Evolutionary conservation across 1,284 basidiomycete species (phyloP), one percentile per base, ranked within the genome.

Genomic region (Leccinum ambiguum): DNA sequence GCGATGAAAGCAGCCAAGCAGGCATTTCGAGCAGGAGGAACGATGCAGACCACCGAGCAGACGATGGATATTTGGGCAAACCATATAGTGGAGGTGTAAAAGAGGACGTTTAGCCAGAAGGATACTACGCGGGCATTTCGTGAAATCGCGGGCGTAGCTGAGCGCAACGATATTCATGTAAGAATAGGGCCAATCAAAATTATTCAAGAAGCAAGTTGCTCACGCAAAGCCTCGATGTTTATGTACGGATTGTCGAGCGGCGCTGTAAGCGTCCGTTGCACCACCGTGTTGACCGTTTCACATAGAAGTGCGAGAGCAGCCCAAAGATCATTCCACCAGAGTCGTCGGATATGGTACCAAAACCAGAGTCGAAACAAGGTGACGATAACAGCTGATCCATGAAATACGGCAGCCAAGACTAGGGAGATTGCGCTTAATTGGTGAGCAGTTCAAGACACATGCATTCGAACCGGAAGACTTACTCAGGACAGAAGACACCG

Each of bases 281-380:
- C 5, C 50, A 65, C 65, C 63, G 65, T 59, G 39, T 66, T 68
- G 45, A 68, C 53, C 1, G 56, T 54, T 53, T 74, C 66, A 30
- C 65, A 65, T 18, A 65, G 2, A 13, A 75, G 64, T 4, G 72
- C 60, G 14, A 76, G 61, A n/a, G 66, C 60, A 7, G 73, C 73
- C 65, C 67, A 75, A 23, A 75, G 63, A 50, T 74, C 73, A 53
- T 74, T 73, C 72, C 70, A 75, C 75, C 75, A 74, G 16, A 76
- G 62, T 10, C 68, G 69, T 50, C 63, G 64, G 9, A 68, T 67
- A 33, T 64, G 61, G 33, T 66, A 64, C 41, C 75, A 70, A 65
- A 75, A 74, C 67, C 68, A 73, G 23, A 76, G 73, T 58, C 75
- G 73, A 60, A 75, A 73, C 1, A 64, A 65, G 26, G 73, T 74